Evolutionary conservation across 371 early-diverging fungal species (phyloP), one percentile per base, ranked within the genome.

Genomic region (Circinella minor): DNA sequence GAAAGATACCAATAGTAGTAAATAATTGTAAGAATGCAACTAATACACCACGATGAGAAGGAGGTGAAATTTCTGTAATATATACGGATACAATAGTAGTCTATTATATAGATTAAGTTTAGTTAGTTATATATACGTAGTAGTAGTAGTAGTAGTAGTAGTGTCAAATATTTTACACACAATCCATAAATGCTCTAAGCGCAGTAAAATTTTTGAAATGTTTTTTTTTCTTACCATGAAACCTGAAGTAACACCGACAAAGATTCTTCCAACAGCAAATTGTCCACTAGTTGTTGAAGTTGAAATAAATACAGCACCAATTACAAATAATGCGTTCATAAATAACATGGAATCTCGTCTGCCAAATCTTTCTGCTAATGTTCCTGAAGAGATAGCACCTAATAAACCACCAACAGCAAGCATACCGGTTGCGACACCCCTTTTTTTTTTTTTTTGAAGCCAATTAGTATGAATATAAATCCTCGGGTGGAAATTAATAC

Each of bases 201-300:
- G 27, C 27, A 27, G 27, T 27, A 27, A 27, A 27, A 27, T 27
- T 27, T n/a, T n/a, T n/a, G n/a, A n/a, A n/a, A n/a, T n/a, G n/a
- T n/a, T n/a, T n/a, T n/a, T n/a, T n/a, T n/a, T n/a, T 27, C 60
- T 1, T 51, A 65, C 65, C 65, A 91, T 89, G 10, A 92, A 81
- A n/a, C 97, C 98, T 38, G 92, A 86, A 6, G 89, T 96, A 61
- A 93, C 74, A 60, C 99, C 99, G 48, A 89, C 83, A 46, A 95
- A 68, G 70, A 97, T 81, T 65, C 98, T 90, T 0, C 95, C 97
- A 59, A 93, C 51, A 63, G 88, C 88, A 65, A 96, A 90, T 73
- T 89, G 89, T 17, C 78, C 87, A 64, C 82, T 76, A 3, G 86
- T 82, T 8, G 86, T 87, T 13, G 91, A 77, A 34, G 87, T 70